phyloP scores from a whole-genome alignment of 305 asterid species.

The Fraxinus albicans region DNA sequence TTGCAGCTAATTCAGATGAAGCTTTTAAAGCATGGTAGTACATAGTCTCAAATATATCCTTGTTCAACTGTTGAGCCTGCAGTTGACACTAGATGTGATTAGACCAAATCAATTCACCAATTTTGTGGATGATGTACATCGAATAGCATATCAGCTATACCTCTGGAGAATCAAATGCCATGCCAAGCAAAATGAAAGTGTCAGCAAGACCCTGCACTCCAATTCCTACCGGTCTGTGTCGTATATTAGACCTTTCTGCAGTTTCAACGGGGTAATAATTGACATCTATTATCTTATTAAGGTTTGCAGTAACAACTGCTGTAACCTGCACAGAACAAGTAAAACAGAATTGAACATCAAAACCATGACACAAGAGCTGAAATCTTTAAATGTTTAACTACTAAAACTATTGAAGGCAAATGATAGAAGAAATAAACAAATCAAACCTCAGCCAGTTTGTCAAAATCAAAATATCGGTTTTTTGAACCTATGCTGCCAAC shows the following conservation, averaged over 20 bases:
- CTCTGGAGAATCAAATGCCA: slow-evolving; percentile 96
- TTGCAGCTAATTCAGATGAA: slow-evolving; percentile 74
- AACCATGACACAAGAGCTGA: not conserved
- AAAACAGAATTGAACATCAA: not conserved
- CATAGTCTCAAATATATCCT: slow-evolving; percentile 89
- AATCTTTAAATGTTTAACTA: not conserved
- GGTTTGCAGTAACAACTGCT: slow-evolving; percentile 64
- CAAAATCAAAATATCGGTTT: slow-evolving; percentile 83
- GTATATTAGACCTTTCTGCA: slow-evolving; percentile 72
- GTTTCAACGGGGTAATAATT: slow-evolving; percentile 95
- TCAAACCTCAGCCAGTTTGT: slow-evolving; percentile 83
- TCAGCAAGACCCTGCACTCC: slow-evolving; percentile 99
- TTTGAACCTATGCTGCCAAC: slow-evolving; percentile 84
- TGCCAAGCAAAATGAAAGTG: slow-evolving; percentile 92
- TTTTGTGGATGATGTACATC: not conserved
- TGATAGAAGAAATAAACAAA: not conserved
- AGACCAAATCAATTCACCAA: not conserved
- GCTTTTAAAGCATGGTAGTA: slow-evolving; percentile 86
- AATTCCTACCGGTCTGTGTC: slow-evolving; percentile 92
- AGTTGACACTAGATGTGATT: slow-evolving; percentile 11
- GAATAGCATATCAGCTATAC: slow-evolving; percentile 26
- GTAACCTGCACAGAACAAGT: slow-evolving; percentile 57
- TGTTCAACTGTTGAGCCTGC: slow-evolving; percentile 95
- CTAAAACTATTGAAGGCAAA: not conserved
- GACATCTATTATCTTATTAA: slow-evolving; percentile 83